Conservation (phyloP, 805 yeast species). For the Saturnispora dispora region DNA sequence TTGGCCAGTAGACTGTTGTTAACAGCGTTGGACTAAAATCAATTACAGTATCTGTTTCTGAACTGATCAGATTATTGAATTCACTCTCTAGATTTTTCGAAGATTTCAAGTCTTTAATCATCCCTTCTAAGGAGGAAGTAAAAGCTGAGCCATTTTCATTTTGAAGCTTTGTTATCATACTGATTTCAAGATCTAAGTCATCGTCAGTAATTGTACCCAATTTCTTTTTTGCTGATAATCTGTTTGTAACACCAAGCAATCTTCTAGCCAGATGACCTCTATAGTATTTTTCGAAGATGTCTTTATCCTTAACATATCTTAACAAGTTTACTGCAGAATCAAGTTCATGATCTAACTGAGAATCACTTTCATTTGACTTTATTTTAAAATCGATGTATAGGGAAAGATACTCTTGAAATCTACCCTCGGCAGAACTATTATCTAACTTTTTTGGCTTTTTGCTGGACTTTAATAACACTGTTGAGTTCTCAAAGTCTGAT, state of each 20-base stretch:
- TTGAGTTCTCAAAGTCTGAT: conserved; percentile 16
- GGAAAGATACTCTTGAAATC: conserved; percentile 46
- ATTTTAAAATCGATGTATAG: conserved; percentile 50
- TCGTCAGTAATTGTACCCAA: neutral
- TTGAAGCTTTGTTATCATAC: conserved; percentile 55
- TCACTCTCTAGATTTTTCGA: conserved; percentile 41
- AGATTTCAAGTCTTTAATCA: conserved; percentile 70
- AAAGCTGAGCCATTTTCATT: conserved; percentile 75
- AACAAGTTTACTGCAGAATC: conserved; percentile 44
- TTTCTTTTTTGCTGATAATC: conserved; percentile 27
- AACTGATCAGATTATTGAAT: conserved; percentile 24
- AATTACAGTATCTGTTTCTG: neutral
- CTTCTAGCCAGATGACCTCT: conserved; percentile 83
- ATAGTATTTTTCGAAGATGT: conserved; percentile 74
- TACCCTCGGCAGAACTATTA: conserved; percentile 14
- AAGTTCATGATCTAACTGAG: conserved; percentile 11
- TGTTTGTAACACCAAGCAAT: conserved; percentile 39
- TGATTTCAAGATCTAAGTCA: conserved; percentile 51
- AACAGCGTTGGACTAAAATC: conserved; percentile 30
- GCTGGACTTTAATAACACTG: neutral
- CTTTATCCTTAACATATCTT: conserved; percentile 69
- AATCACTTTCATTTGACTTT: conserved; percentile 38
- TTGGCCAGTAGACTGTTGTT: conserved; percentile 64
- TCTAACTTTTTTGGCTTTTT: neutral
- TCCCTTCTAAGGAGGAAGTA: conserved; percentile 72